Conservation (phyloP, 176 grass and related monocot genomes). For the Chrysopogon serrulatus region DNA sequence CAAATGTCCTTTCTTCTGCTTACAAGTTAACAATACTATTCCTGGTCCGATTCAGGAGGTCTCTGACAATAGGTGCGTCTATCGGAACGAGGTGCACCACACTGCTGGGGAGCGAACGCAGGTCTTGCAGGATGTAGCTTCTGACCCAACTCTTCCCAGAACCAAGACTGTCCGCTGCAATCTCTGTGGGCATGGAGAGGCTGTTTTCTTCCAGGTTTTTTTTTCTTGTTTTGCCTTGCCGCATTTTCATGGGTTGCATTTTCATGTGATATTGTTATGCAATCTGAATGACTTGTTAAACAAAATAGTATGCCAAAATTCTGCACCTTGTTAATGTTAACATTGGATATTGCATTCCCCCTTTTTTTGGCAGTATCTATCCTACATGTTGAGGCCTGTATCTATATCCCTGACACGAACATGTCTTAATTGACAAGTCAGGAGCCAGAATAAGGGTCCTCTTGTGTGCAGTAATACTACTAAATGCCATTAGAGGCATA, state of each 20-base stretch:
- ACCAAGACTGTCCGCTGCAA: slow-evolving; percentile 50
- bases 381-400: background rate
- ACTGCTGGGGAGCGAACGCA: slow-evolving; percentile 45
- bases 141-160: slow-evolving; percentile 57
- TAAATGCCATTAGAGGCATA: background rate
- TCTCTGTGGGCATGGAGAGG: slow-evolving; percentile 57
- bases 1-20: background rate
- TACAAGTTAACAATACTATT: background rate
- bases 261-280: background rate
- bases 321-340: background rate
- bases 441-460: background rate
- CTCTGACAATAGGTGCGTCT: slow-evolving; percentile 44
- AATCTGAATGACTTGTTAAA: background rate
- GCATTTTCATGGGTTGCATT: background rate
- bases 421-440: background rate
- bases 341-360: background rate
- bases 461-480: background rate
- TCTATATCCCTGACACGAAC: background rate
- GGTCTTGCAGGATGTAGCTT: slow-evolving; percentile 46
- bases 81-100: slow-evolving; percentile 54
- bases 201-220: slow-evolving; percentile 70
- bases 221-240: background rate
- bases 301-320: background rate
- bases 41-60: slow-evolving; percentile 36
- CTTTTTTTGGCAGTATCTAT: background rate